Evolutionary conservation across 208 protist species (phyloP).

Genomic region (Leishmania mexicana): DNA sequence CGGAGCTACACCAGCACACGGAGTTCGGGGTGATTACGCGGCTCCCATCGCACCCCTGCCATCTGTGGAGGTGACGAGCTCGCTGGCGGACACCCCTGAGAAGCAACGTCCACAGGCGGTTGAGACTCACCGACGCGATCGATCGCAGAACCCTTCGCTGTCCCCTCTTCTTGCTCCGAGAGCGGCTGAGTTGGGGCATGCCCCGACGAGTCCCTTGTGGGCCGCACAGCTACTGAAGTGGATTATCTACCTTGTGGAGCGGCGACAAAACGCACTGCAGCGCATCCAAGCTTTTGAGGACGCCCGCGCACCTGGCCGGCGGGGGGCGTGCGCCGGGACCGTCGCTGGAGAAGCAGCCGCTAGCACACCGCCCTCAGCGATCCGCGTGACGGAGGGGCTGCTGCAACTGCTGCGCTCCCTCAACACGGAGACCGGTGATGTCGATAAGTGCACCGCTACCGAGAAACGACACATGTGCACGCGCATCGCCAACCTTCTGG

Average conservation of each 20-base stretch:
- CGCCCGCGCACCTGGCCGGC: constrained; percentile 15
- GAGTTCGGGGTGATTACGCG: not conserved
- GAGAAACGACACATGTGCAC: constrained; percentile 30
- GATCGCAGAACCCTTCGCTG: not conserved
- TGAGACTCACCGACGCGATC: not conserved
- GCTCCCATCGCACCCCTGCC: not conserved
- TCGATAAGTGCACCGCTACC: not conserved
- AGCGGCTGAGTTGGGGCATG: constrained; percentile 5
- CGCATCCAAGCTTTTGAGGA: constrained; percentile 26
- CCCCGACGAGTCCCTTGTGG: constrained; percentile 2
- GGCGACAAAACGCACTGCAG: constrained; percentile 17
- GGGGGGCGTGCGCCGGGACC: not conserved
- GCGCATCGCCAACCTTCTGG: constrained; percentile 21
- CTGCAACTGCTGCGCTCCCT: constrained; percentile 28
- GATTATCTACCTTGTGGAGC: constrained; percentile 25
- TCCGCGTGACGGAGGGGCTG: constrained; percentile 6
- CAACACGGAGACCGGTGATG: constrained; percentile 6
- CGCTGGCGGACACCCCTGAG: constrained; percentile 3
- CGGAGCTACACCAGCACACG: not conserved
- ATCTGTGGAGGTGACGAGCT: not conserved
- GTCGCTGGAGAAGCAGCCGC: not conserved
- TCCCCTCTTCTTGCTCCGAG: constrained; percentile 10
- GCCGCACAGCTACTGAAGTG: constrained; percentile 24
- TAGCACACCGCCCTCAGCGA: not conserved
- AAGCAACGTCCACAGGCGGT: constrained; percentile 1